Evolutionary conservation across 495 filamentous ascomycete species (phyloP).

Genomic region (Parachaetomium inaequale): DNA sequence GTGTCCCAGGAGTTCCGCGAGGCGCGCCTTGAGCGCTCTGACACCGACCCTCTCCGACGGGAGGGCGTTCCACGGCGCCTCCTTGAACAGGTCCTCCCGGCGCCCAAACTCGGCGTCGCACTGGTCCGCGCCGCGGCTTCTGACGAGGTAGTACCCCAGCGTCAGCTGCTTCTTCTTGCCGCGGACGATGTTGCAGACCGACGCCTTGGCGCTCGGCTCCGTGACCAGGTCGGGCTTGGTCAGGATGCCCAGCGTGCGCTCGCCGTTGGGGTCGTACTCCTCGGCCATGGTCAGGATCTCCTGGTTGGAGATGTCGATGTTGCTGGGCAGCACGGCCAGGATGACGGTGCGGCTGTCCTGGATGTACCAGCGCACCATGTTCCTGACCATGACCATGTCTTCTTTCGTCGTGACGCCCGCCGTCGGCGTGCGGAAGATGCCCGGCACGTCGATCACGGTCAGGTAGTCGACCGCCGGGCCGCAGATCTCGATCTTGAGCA

Average conservation of each 20-base stretch:
- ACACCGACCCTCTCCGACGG: constrained; percentile 49
- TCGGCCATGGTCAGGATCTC: constrained; percentile 56
- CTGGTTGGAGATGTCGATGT: constrained; percentile 60
- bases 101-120: constrained; percentile 15
- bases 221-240: constrained; percentile 59
- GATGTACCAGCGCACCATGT: constrained; percentile 52
- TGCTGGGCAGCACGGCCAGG: constrained; percentile 55
- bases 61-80: constrained; percentile 43
- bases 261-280: constrained; percentile 45
- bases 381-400: constrained; percentile 49
- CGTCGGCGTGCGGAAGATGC: constrained; percentile 57
- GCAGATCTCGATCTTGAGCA: constrained; percentile 54
- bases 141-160: constrained; percentile 56
- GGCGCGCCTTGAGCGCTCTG: constrained; percentile 40
- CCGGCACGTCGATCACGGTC: constrained; percentile 61
- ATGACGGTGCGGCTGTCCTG: constrained; percentile 51
- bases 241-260: constrained; percentile 56
- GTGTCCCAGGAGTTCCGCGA: constrained; percentile 41
- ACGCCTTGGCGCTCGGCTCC: constrained; percentile 42
- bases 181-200: constrained; percentile 45
- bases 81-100: constrained; percentile 32
- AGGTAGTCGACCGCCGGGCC: constrained; percentile 55
- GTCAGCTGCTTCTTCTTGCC: constrained; percentile 41
- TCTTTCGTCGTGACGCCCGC: constrained; percentile 44
- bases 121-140: constrained; percentile 47